Evolutionary conservation across 2,329 filamentous ascomycete genomes (phyloP), one percentile per base, ranked within the genome.

Genomic region (Colletotrichum lindemuthianum): DNA sequence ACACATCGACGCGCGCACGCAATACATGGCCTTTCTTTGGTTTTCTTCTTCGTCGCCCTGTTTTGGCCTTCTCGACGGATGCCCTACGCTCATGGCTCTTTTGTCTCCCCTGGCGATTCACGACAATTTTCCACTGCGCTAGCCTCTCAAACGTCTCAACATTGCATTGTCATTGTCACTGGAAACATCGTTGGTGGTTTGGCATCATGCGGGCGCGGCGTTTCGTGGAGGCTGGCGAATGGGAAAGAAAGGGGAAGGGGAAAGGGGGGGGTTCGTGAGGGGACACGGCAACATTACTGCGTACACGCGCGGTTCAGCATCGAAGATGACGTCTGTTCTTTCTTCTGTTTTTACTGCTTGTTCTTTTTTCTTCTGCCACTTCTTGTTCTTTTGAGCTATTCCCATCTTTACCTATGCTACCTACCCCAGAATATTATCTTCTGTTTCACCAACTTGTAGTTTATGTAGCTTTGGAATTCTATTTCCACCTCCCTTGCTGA

Each of bases 221-320:
- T 60, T 40, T 60, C 15, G 57, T 44, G 50, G 61, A 32, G 39
- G 59, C 36, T n/a, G 34, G 12, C 13, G 16, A 40, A 24, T 32
- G 39, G 10, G 34, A 7, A 41, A 48, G 58, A 12, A 24, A 48
- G 16, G 43, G 32, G 39, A 52, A 55, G 24, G 43, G 43, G 32
- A 24, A 53, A 36, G 11, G 36, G 15, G 45, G 34, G 39, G 16
- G 47, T 24, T 24, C 24, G 24, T 24, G 24, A 24, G 24, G 24
- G 24, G 24, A 5, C 24, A 24, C 24, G 24, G 24, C 24, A 24
- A 24, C 36, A 48, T 60, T 33, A 53, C 50, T 39, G 60, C 60
- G 60, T 55, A 64, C 55, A 63, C 39, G 50, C 57, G 34, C 39
- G 44, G 61, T 40, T 49, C 13, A 45, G 40, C 61, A 65, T 61